These are phyloP conservation scores for Pelargonium hybrid DNA, from an alignment of 441 rosid species.

Conservation along the genomic window DNA sequence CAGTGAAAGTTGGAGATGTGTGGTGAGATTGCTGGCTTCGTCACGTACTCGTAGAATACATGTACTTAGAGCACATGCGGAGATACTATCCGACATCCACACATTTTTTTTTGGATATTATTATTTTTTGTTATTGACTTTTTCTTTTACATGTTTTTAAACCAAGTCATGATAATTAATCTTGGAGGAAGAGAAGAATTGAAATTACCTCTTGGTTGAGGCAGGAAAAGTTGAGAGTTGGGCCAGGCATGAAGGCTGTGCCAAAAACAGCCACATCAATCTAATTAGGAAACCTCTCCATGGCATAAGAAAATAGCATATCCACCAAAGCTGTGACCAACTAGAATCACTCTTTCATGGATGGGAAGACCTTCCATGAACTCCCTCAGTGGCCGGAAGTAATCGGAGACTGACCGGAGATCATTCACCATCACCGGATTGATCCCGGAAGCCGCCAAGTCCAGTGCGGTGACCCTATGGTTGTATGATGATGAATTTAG, in stretches of 20 bases:
- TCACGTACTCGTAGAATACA: no score
- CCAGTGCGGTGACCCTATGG: conserved; percentile 12
- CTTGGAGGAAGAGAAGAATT: background rate
- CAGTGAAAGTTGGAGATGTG: no score
- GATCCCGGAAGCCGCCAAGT: conserved; percentile 3
- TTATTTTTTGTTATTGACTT: no score
- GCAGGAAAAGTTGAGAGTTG: conserved; percentile 6
- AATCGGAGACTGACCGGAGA: background rate
- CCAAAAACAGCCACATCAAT: conserved; percentile 14
- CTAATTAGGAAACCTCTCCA: conserved; percentile 15
- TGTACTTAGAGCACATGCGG: no score
- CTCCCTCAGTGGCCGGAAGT: conserved; percentile 3
- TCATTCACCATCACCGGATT: background rate
- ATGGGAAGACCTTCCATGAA: background rate
- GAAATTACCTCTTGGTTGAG: conserved; percentile 11
- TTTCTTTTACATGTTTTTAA: no score
- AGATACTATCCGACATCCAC: no score
- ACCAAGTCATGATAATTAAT: no score
- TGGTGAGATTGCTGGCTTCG: no score
- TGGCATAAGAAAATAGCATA: conserved; percentile 13
- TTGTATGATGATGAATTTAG: conserved; percentile 3
- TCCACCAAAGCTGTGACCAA: conserved; percentile 18
- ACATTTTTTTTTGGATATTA: no score
- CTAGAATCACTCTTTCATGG: background rate
- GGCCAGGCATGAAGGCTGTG: conserved; percentile 16